These are phyloP conservation scores for Knufia fluminis DNA, from an alignment of 2,329 filamentous ascomycete genomes.

Conservation along the genomic window DNA sequence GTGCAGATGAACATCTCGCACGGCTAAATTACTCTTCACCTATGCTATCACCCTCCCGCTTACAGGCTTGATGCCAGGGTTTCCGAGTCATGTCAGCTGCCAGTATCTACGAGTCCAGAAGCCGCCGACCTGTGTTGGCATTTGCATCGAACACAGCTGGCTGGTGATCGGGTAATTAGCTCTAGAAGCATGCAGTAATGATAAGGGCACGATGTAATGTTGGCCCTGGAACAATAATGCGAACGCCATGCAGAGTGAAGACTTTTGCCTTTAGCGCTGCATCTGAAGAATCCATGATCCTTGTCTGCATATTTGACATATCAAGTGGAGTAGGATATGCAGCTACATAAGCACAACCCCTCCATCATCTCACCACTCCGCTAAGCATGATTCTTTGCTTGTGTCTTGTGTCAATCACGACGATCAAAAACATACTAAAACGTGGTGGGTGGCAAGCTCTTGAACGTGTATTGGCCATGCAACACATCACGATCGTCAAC, in stretches of 20 bases:
- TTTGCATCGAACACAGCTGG: not conserved
- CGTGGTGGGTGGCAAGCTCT: too few species aligned
- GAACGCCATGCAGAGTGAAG: not conserved
- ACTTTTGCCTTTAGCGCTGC: not conserved
- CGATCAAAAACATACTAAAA: too few species aligned
- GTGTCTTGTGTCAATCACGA: not conserved
- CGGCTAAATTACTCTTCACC: too few species aligned
- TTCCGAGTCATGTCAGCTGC: too few species aligned
- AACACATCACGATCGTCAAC: too few species aligned
- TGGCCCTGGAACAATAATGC: not conserved
- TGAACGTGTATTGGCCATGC: too few species aligned
- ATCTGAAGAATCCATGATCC: not conserved
- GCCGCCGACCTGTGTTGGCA: too few species aligned
- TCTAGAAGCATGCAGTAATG: not conserved
- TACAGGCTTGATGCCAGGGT: too few species aligned
- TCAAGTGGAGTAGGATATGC: not conserved
- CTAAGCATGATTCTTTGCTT: not conserved
- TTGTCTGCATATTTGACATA: not conserved
- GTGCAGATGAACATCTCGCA: too few species aligned
- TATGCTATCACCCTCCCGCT: too few species aligned
- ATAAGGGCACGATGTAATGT: conserved; percentile 5
- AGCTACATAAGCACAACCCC: not conserved
- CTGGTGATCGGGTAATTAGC: not conserved
- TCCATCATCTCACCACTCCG: not conserved
- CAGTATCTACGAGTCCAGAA: too few species aligned